Evolutionary conservation across 2,329 filamentous ascomycete species (phyloP), one percentile per base, ranked within the genome.

Genomic region (Laburnicola sp.): DNA sequence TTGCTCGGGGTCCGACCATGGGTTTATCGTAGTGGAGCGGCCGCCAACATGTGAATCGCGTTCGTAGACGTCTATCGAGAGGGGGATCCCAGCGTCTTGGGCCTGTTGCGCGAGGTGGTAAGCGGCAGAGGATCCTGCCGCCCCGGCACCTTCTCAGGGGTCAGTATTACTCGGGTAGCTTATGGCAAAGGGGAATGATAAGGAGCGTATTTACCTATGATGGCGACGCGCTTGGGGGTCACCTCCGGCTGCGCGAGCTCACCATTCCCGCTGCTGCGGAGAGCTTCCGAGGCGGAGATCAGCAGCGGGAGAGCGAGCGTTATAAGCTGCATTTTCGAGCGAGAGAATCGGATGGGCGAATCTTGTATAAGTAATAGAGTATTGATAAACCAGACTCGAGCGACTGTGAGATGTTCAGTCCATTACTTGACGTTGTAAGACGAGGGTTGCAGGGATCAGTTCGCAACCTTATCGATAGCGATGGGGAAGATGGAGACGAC

Each of bases 41-140:
- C 94, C 94, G 27, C 94, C 94, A 37, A 97, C 80, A 60, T 86
- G 89, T 28, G 78, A 71, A 11, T 84, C 85, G 60, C 86, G 87
- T 66, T 99, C 94, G 70, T 93, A 97, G 26, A 99, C 78, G 22
- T 91, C 96, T 63, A 97, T 87, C 59, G 96, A 88, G 51, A 93
- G 68, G 2, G 80, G 75, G 16, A 88, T 72, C n/a, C 80, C 70
- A 23, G 76, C 78, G 51, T 82, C 74, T 3, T 82, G 74, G 22
- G 89, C 87, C 70, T 86, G 92, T 64, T 87, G 83, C 34, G 81
- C 80, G 40, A 99, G 78, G 65, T 93, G 85, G 72, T 94, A 96
- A 0, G 94, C 92, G 2, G 91, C 79, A 2, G 92, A 96, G 3
- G 94, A 85, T 27, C 94, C 94, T 27, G 85, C 93, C 37, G 94